Base-by-base conservation (phyloP, 2,329 filamentous ascomycete species). In the Colletotrichum chrysophilum region DNA sequence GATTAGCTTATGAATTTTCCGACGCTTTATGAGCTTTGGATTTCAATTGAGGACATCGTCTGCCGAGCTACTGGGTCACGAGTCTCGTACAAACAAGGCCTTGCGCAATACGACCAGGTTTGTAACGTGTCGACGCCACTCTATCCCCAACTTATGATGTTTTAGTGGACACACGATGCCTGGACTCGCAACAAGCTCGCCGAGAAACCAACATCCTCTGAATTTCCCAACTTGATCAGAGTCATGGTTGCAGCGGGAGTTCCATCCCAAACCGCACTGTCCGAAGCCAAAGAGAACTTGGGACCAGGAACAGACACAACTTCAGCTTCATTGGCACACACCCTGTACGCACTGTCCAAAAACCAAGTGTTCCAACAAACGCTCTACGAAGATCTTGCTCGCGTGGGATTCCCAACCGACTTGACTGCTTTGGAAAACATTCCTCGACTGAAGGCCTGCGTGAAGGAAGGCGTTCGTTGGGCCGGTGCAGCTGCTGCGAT, bases 281-380 rank as follows among this genome's bases (percentile, higher is more conserved):
- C 81, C 0, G 81, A 83, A 75, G 81, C 81, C 2, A 81, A 79
- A 4, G 80, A 82, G 38, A 82, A 81, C 5, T 76, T 83, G 1
- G 81, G 81, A 1, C 81, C 81, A 0, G 82, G 81, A 30, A 83
- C 81, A 3, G 81, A 83, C 38, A 83, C 82, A 3, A 83, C 82
- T 1, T 82, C 80, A 3, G 81, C 77, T 24, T 80, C 81, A 1
- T 74, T 82, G 14, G 81, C 81, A 3, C 82, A 83, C 64, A 82
- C 82, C 9, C 55, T 83, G 2, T 83, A 77, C 66, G 82, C 79
- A 6, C 73, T 83, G 1, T 77, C 80, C 6, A 77, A 78, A 13
- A 82, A 83, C 48, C 38, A 64, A 0, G 21, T n/a, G 1, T 82
- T 77, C 12, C 81, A 83, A 64, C 71, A 80, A 6, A 74, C 70